Base-by-base conservation (phyloP, 2,329 filamentous ascomycete species). In the Coleophoma cylindrospora region DNA sequence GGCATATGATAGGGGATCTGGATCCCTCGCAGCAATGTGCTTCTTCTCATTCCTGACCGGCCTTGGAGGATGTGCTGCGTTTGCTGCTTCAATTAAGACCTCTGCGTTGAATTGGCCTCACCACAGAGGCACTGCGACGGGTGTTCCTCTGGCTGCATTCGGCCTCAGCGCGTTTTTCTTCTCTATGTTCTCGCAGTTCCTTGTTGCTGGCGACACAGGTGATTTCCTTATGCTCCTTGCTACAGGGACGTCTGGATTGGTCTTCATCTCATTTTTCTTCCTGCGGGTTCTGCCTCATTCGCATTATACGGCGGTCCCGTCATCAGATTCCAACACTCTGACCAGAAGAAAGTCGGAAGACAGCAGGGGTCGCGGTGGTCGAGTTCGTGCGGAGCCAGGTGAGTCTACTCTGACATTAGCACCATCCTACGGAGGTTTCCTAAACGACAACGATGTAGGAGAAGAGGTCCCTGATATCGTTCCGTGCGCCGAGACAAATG, bases 111-210 rank as follows among this genome's bases (percentile, higher is more conserved):
- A 96, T 69, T 96, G 91, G 83, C 92, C 92, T 12, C 81, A 86
- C 51, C 87, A 95, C 66, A 83, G 94, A 56, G 94, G 94, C 49
- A 96, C 92, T 3, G 94, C 94, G 6, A 97, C 94, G 6, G 91
- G 91, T 1, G 94, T 97, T 61, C 92, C 94, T 6, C 71, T 97
- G 50, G 89, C 94, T 50, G 91, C 89, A 3, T 97, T 97, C 64
- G 94, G 94, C 3, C 72, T 99, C 50, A 96, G 91, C 66, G 94
- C 94, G 49, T 94, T 99, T 70, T 95, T 97, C 74, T 99, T 96
- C 71, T 92, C 94, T 0, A 77, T 85, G 2, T 70, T 95, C 34
- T 89, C 90, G 19, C 81, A 83, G 15, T 64, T 95, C 43, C 73
- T 89, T 38, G 91, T 96, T 64, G 88, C 89, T 2, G 89, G 90